Evolutionary conservation across 306 rosid genomes (phyloP).

Genomic region (Cicer judaicum): DNA sequence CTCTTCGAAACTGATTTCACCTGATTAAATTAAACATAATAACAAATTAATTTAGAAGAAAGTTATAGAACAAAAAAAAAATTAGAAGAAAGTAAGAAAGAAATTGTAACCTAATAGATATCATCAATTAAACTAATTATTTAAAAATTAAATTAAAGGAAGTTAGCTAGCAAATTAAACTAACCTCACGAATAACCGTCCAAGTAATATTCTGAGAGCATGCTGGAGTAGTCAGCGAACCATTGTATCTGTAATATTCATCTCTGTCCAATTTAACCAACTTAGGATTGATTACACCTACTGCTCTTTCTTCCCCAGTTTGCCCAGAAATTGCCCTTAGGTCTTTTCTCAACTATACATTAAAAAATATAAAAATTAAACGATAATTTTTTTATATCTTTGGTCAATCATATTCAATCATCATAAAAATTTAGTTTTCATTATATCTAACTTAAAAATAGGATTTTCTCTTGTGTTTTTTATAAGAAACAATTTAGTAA

Average conservation of each 20-base stretch:
- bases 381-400: too few relatives aligned
- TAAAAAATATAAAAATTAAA: neutral
- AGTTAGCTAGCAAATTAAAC: neutral
- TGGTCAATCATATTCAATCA: too few relatives aligned
- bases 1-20: slow-evolving; percentile 54
- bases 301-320: slow-evolving; percentile 13
- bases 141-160: neutral
- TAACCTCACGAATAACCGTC: slow-evolving; percentile 56
- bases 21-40: slow-evolving; percentile 38
- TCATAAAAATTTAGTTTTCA: too few relatives aligned
- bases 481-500: too few relatives aligned
- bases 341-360: slow-evolving; percentile 45
- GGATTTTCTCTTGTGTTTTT: too few relatives aligned
- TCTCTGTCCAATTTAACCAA: slow-evolving; percentile 30
- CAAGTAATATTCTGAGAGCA: slow-evolving; percentile 68
- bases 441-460: too few relatives aligned
- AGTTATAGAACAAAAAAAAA: too few relatives aligned
- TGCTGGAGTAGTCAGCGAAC: slow-evolving; percentile 82
- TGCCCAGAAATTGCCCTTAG: slow-evolving; percentile 44
- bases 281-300: slow-evolving; percentile 56
- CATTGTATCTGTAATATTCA: slow-evolving; percentile 66
- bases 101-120: neutral
- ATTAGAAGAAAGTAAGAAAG: too few relatives aligned
- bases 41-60: neutral
- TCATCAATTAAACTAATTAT: neutral